phyloP scores from a whole-genome alignment of 306 rosid species.

The Quercus wislizeni region DNA sequence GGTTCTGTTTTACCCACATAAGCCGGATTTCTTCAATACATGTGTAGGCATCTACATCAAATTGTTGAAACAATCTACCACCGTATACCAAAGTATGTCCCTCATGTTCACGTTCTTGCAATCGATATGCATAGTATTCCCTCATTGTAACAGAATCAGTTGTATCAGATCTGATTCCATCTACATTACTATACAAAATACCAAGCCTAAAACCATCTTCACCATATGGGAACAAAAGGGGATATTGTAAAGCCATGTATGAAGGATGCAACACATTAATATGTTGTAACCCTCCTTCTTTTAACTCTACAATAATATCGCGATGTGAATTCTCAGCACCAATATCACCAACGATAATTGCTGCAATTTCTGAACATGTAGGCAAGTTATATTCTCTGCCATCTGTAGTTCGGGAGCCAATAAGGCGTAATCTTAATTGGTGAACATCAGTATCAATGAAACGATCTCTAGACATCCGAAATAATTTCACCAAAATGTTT shows the following conservation, averaged over 20 bases:
- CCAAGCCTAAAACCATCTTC: not conserved
- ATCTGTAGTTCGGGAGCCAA: too few species aligned
- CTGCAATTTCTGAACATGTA: too few species aligned
- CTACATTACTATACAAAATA: not conserved
- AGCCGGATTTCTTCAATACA: too few species aligned
- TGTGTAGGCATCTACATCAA: not conserved
- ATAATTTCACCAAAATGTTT: too few species aligned
- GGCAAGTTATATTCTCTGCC: too few species aligned
- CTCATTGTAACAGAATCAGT: not conserved
- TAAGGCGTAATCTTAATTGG: too few species aligned
- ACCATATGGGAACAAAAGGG: not conserved
- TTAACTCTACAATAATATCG: not conserved
- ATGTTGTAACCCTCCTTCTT: not conserved
- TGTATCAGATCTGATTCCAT: not conserved
- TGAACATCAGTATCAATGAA: too few species aligned
- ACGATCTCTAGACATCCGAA: too few species aligned
- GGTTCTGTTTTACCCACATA: too few species aligned
- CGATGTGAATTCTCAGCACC: not conserved
- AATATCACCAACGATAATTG: too few species aligned
- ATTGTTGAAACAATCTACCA: not conserved
- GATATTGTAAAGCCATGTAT: not conserved
- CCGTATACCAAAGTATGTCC: not conserved
- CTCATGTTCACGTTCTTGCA: not conserved
- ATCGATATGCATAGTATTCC: not conserved
- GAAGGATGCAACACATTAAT: not conserved